Percentiles rank a stretch among this genome's conserved stretches.
These are phyloP conservation scores for Solanum bukasovii DNA, from an alignment of 257 asterid genomes.

Conservation along the genomic window DNA sequence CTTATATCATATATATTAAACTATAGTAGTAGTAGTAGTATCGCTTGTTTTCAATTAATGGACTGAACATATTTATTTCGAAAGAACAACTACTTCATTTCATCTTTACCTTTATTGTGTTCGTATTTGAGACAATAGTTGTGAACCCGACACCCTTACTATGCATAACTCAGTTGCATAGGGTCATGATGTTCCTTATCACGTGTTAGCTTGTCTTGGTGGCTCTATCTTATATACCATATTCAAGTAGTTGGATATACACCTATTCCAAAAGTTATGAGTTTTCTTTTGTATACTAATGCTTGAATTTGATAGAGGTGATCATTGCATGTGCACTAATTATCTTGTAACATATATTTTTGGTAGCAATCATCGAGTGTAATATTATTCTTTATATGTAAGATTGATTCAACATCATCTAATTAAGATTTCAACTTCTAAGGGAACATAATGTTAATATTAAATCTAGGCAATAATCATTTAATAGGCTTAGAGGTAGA, in stretches of 20 bases:
- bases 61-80: neutral
- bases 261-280: neutral
- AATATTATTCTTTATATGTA: slow-evolving; percentile 13
- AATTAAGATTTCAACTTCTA: slow-evolving; percentile 9
- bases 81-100: neutral
- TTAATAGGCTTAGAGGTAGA: neutral
- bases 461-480: neutral
- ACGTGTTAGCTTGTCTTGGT: neutral
- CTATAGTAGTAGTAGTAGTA: too few species aligned
- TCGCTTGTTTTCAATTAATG: neutral
- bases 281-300: neutral
- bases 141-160: neutral
- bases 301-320: neutral
- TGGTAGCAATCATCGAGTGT: neutral
- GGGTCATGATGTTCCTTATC: neutral
- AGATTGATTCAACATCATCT: slow-evolving; percentile 73
- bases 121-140: neutral
- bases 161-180: neutral
- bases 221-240: neutral
- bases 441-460: neutral
- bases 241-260: neutral
- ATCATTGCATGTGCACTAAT: too few species aligned
- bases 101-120: neutral
- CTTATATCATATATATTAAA: too few species aligned
- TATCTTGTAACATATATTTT: neutral